Base-by-base conservation (phyloP, 495 filamentous ascomycete genomes). In the Cercophora sp. region DNA sequence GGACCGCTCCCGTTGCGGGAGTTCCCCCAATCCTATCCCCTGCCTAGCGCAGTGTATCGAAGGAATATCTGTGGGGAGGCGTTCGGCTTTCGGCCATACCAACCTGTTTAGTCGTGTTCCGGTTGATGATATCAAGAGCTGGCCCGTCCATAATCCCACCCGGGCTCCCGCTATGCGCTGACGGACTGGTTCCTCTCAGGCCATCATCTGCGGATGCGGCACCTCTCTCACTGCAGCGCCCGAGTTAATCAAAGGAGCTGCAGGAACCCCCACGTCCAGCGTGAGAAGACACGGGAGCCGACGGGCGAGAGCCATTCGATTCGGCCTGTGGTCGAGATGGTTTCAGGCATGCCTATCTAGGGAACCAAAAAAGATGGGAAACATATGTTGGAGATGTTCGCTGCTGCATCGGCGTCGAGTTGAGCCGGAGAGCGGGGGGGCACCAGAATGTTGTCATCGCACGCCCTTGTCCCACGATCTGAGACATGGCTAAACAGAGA, bases 231-330 rank as follows among this genome's bases (percentile, higher is more conserved):
- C 9, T 5, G 29, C 19, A 24, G 26, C 29, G 13, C 20, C 13
- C 46, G 46, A 37, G n/a, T 25, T 37, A 45, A 52, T 51, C 35
- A 46, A 53, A 46, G n/a, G n/a, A 31, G 22, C 34, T 31, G 51
- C 42, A 54, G 51, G 43, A 54, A 54, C 51, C 51, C 51, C 51
- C 51, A 54, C 51, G 43, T 35, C 11, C 22, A 15, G 41, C n/a
- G n/a, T n/a, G n/a, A n/a, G n/a, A n/a, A n/a, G n/a, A n/a, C n/a
- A 27, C 29, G 13, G 18, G 42, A 31, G 24, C 10, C 15, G 13
- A 20, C 25, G 20, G 18, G 29, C 18, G n/a, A 9, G 51, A 39
- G 16, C 41, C 24, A 29, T 46, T 36, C 4, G 34, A 41, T 40
- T 39, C 9, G 23, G 43, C 43, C 23, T 47, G 44, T 29, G 44